Evolutionary conservation across 345 rosid genomes (phyloP).

Genomic region (Hibiscus mutabilis): DNA sequence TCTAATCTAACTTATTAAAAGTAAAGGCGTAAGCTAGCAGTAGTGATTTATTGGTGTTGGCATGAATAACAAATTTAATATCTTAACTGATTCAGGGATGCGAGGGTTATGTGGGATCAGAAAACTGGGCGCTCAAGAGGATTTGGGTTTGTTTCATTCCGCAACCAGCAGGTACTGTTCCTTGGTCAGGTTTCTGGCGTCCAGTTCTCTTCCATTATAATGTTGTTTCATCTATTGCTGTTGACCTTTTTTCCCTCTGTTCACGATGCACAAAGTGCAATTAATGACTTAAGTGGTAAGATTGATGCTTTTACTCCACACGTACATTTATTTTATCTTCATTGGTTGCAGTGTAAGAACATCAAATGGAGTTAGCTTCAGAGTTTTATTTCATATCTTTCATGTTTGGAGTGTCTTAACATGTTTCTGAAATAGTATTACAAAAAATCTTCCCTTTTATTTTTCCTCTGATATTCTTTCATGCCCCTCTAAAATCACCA

Average conservation of each 20-base stretch:
- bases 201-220: not conserved
- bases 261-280: constrained; percentile 96
- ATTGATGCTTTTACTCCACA: not conserved
- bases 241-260: constrained; percentile 11
- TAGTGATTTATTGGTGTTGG: not conserved
- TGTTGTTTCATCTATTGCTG: constrained; percentile 3
- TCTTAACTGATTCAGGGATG: constrained; percentile 45
- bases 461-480: not conserved
- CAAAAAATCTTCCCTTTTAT: too few species aligned
- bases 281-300: constrained; percentile 90
- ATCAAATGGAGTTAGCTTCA: not conserved
- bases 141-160: constrained; percentile 95
- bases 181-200: not conserved
- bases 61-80: not conserved
- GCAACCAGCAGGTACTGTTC: constrained; percentile 67
- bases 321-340: not conserved
- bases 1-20: not conserved
- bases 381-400: not conserved
- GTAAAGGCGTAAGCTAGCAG: not conserved
- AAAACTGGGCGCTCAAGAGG: constrained; percentile 99
- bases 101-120: constrained; percentile 99
- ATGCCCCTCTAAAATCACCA: not conserved
- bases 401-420: not conserved
- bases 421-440: not conserved
- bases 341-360: not conserved